Evolutionary conservation across 2,329 filamentous ascomycete genomes (phyloP).

Genomic region (Botryotinia convoluta): DNA sequence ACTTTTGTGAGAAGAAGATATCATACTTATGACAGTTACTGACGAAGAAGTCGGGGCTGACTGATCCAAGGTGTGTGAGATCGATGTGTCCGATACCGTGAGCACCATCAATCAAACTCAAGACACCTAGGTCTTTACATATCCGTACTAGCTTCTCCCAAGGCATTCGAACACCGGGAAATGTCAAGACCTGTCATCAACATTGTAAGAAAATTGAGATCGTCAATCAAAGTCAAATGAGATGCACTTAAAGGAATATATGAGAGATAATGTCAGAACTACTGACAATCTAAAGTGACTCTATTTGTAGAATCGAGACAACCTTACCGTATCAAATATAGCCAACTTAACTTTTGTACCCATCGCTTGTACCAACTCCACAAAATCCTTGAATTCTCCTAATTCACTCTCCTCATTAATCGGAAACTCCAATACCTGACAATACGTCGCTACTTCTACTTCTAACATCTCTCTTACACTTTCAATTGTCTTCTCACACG

Average conservation of each 20-base stretch:
- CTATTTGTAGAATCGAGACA: constrained; percentile 40
- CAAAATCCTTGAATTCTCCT: not conserved
- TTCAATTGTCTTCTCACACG: constrained; percentile 69
- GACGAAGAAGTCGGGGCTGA: constrained; percentile 83
- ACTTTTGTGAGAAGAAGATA: too few species aligned
- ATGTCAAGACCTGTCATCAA: constrained; percentile 66
- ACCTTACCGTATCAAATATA: constrained; percentile 10
- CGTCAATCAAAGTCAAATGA: not conserved
- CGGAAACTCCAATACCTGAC: constrained; percentile 64
- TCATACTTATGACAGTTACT: constrained; percentile 88
- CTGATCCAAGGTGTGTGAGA: constrained; percentile 50
- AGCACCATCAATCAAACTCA: constrained; percentile 79
- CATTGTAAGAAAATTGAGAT: not conserved
- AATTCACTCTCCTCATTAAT: constrained; percentile 52
- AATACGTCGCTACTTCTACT: constrained; percentile 13
- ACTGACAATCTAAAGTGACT: not conserved
- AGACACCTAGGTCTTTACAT: constrained; percentile 64
- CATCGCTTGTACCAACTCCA: not conserved
- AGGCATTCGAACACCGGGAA: constrained; percentile 75
- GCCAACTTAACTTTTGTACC: not conserved
- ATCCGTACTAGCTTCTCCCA: constrained; percentile 63
- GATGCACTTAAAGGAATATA: not conserved
- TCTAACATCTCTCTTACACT: constrained; percentile 48
- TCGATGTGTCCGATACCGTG: constrained; percentile 62
- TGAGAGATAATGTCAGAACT: not conserved